Conservation (phyloP, 2,329 filamentous ascomycete species). For the Rugonectria rugulosa region DNA sequence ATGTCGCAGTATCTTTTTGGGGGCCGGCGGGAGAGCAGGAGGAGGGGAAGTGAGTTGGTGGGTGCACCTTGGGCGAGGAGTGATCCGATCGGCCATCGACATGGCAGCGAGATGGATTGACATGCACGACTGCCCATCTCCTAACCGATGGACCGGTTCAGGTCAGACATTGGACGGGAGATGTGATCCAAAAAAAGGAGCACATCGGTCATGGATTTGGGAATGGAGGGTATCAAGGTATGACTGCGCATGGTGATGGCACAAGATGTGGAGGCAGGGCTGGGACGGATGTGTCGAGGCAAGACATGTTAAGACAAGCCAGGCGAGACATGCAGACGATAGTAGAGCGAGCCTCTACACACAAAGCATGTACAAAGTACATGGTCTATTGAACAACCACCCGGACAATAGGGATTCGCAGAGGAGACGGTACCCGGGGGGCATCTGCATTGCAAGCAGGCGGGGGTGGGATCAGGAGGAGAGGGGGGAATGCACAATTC, state of each 20-base stretch:
- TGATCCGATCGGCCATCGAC: too few relatives aligned
- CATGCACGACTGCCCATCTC: not conserved
- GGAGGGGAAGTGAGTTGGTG: too few relatives aligned
- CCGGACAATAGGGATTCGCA: too few relatives aligned
- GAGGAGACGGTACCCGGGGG: too few relatives aligned
- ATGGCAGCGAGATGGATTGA: not conserved
- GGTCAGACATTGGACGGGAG: constrained; percentile 29
- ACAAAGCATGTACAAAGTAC: not conserved
- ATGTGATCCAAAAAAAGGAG: constrained; percentile 15
- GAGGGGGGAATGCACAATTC: not conserved
- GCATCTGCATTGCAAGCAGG: too few relatives aligned
- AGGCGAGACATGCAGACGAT: not conserved
- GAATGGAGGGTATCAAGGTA: constrained; percentile 23
- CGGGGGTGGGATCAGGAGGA: constrained; percentile 8
- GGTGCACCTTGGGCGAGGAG: too few relatives aligned
- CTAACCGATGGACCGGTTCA: constrained; percentile 34
- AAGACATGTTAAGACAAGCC: not conserved
- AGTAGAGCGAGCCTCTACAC: not conserved
- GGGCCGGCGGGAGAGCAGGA: not conserved
- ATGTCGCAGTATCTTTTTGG: constrained; percentile 13
- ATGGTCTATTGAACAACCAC: constrained; percentile 1
- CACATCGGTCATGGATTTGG: constrained; percentile 12
- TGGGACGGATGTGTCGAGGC: not conserved
- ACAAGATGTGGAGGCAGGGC: not conserved
- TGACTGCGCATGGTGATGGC: not conserved